Evolutionary conservation across 148 eudicot species (phyloP).

Genomic region (Nyssa sinensis): DNA sequence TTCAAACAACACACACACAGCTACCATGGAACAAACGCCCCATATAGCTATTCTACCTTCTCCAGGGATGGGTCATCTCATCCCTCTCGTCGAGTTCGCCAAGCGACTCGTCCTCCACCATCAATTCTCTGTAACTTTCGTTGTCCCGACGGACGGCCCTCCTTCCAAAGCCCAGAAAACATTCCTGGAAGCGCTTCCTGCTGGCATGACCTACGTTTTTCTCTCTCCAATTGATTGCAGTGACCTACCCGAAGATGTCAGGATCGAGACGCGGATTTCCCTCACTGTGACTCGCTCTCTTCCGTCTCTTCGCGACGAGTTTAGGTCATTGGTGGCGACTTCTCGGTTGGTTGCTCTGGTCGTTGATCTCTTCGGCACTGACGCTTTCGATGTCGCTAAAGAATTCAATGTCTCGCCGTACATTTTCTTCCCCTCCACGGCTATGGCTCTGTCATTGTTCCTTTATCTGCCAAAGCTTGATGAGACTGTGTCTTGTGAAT

Average conservation of each 20-base stretch:
- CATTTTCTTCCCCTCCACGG: constrained; percentile 38
- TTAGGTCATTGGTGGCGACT: constrained; percentile 2
- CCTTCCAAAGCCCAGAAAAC: constrained; percentile 21
- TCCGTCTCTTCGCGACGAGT: constrained; percentile 9
- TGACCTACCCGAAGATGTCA: constrained; percentile 18
- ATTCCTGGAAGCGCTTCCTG: constrained; percentile 37
- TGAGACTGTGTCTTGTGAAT: constrained; percentile 32
- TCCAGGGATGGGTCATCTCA: constrained; percentile 76
- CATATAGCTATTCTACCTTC: constrained; percentile 44
- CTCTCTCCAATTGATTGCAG: constrained; percentile 35
- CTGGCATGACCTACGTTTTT: constrained; percentile 18
- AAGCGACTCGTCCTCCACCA: constrained; percentile 40
- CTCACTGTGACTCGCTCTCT: constrained; percentile 31
- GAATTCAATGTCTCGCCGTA: constrained; percentile 38
- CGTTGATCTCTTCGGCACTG: constrained; percentile 46
- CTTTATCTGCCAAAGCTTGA: constrained; percentile 44
- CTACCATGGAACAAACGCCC: constrained; percentile 12
- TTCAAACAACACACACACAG: not conserved
- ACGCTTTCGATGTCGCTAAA: constrained; percentile 37
- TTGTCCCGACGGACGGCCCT: constrained; percentile 35
- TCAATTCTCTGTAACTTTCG: constrained; percentile 32
- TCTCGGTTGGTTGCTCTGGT: constrained; percentile 30
- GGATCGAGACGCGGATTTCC: constrained; percentile 27
- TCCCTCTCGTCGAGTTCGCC: constrained; percentile 52
- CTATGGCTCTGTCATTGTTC: constrained; percentile 36